Evolutionary conservation across 2,329 filamentous ascomycete species (phyloP).

Genomic region (Diaporthe ilicicola): DNA sequence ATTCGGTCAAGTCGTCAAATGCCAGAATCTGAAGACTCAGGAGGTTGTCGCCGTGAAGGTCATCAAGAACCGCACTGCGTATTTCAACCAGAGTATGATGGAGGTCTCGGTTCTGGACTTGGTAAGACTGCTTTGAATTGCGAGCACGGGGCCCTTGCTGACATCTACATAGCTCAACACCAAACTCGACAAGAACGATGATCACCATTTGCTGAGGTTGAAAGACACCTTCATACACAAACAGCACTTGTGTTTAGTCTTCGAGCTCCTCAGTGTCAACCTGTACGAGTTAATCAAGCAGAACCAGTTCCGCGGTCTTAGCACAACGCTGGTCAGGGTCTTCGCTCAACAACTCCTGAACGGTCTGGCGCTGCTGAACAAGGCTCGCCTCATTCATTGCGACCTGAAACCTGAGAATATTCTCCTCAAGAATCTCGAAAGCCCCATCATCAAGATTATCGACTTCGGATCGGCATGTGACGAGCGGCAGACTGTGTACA

Average conservation of each 20-base stretch:
- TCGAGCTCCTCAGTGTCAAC: conserved; percentile 96
- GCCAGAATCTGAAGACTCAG: conserved; percentile 97
- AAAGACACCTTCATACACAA: conserved; percentile 99
- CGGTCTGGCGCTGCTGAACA: conserved; percentile 90
- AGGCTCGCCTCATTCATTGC: conserved; percentile 96
- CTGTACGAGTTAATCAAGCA: conserved; percentile 99
- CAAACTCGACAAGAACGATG: conserved; percentile 98
- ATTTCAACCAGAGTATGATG: conserved; percentile 99
- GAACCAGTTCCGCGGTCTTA: conserved; percentile 97
- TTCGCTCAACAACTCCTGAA: conserved; percentile 98
- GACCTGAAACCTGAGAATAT: conserved; percentile 99
- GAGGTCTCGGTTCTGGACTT: conserved; percentile 97
- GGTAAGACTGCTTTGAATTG: conserved; percentile 58
- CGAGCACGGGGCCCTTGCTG: conserved; percentile 1
- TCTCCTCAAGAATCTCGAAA: conserved; percentile 95
- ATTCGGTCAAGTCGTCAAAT: conserved; percentile 98
- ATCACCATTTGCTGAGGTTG: conserved; percentile 91
- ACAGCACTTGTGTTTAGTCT: conserved; percentile 95
- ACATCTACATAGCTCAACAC: conserved; percentile 79
- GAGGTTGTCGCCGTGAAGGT: conserved; percentile 99
- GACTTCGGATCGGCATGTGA: conserved; percentile 99
- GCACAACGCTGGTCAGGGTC: conserved; percentile 94
- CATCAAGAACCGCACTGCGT: conserved; percentile 98
- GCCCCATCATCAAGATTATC: conserved; percentile 99
- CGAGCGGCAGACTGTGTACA: conserved; percentile 98